Percentiles rank a stretch among this genome's conserved stretches.
Evolutionary conservation across 129 eudicot genomes (phyloP).

Genomic region (Smallanthus sonchifolius): DNA sequence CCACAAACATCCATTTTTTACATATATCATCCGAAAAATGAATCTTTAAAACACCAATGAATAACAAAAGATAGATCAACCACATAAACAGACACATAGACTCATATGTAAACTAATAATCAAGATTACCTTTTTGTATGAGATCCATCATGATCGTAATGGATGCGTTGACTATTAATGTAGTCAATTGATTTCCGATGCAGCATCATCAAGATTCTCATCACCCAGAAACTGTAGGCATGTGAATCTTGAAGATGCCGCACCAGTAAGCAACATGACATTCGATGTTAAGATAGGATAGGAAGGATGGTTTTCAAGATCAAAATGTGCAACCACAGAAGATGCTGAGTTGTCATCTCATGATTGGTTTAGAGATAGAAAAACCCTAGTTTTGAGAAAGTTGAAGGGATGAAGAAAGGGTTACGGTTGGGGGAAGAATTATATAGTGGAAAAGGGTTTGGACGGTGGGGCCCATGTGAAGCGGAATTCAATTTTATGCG

Average conservation of each 20-base stretch:
- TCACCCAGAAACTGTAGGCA: neutral
- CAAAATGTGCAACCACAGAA: neutral
- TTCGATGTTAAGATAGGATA: neutral
- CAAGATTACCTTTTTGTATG: neutral
- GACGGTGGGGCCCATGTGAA: slow-evolving; percentile 11
- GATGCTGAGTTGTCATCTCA: slow-evolving; percentile 10
- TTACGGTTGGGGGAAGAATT: slow-evolving; percentile 23
- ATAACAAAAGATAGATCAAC: too few species aligned
- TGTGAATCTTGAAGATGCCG: slow-evolving; percentile 39
- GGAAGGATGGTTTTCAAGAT: neutral
- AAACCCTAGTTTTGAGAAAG: slow-evolving; percentile 12
- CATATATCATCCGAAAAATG: too few species aligned
- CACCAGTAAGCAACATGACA: slow-evolving; percentile 21
- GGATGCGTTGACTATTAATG: neutral
- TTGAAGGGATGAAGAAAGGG: slow-evolving; percentile 18
- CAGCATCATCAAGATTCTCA: slow-evolving; percentile 63
- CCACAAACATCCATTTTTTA: too few species aligned
- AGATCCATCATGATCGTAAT: neutral
- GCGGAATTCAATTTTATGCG: neutral
- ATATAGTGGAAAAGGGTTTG: slow-evolving; percentile 22
- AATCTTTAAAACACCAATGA: too few species aligned
- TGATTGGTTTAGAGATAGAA: slow-evolving; percentile 12
- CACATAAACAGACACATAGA: too few species aligned
- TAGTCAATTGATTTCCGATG: slow-evolving; percentile 37
- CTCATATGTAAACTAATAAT: neutral